These are phyloP conservation scores for Rosa multiflora DNA, from an alignment of 306 rosid genomes.

Conservation along the genomic window DNA sequence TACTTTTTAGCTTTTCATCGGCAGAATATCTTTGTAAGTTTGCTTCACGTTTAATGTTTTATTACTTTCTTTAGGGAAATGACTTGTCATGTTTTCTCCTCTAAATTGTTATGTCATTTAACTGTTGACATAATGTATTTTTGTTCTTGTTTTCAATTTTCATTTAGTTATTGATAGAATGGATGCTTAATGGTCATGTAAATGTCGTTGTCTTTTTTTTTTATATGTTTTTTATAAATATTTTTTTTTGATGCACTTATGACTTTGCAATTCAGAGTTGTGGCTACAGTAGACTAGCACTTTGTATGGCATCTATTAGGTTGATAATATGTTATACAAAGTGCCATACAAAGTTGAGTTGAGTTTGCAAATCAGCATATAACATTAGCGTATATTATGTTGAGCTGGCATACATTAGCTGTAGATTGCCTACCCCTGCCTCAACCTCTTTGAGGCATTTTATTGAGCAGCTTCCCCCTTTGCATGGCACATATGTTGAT, in stretches of 20 bases:
- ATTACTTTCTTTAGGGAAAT: neutral
- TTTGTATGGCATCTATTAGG: neutral
- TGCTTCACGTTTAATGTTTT: conserved; percentile 29
- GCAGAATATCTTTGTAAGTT: conserved; percentile 88
- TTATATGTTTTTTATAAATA: neutral
- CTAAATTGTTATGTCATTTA: neutral
- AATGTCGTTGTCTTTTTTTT: neutral
- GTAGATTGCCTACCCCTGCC: neutral
- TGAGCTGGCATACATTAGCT: neutral
- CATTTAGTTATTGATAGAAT: neutral
- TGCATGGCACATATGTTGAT: neutral
- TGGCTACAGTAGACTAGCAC: neutral
- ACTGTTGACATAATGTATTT: neutral
- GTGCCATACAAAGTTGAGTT: neutral
- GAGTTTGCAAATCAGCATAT: neutral
- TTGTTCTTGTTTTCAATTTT: neutral
- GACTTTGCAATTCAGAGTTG: neutral
- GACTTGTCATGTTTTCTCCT: neutral
- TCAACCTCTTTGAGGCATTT: neutral
- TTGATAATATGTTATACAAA: neutral
- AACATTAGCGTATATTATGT: neutral
- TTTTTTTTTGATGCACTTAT: neutral
- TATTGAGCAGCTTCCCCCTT: neutral
- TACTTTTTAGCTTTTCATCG: conserved; percentile 90
- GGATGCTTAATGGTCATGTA: neutral